Evolutionary conservation across 148 eudicot genomes (phyloP), one percentile per base, ranked within the genome.

Genomic region (Bassia scoparia): DNA sequence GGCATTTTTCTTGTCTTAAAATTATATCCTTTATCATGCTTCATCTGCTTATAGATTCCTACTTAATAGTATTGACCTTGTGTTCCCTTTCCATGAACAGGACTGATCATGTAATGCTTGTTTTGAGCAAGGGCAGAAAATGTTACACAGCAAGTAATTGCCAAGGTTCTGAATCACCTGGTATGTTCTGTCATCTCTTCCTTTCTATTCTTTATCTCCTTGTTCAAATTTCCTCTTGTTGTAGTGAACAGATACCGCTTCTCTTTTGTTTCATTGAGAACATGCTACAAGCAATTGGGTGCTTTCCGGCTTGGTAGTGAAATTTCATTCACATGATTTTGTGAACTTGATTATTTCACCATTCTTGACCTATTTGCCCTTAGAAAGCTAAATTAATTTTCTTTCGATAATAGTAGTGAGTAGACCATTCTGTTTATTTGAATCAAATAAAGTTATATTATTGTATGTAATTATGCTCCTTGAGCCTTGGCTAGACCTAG

Each of bases 221-320:
- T n/a, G 24, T 41, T 26, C 11, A 43, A 34, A 41, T 60, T 68
- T 53, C 59, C 29, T 23, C 64, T 37, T 68, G 30, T 83, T 35
- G 48, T 87, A 95, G 99, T 81, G 97, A 89, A 79, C 99, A 91
- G 83, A 95, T 88, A 84, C 99, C 99, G 74, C 97, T 92, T 69
- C 99, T 97, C 20, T 65, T 95, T n/a, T 73, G 91, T 69, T 95
- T 95, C 83, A 95, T n/a, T 95, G 99, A 89, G 99, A n/a, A 91
- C 99, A 63, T 95, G 43, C 81, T 95, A 73, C 99, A 95, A 80
- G 91, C 99, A 64, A 87, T 90, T 54, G 96, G n/a, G 94, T 68
- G 97, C 97, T 80, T 95, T 80, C 97, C 99, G n/a, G 86, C 94
- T 29, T 95, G 96, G 99, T 95, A 81, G n/a, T n/a, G n/a, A n/a